These are phyloP conservation scores for Cutaneotrichosporon mucoides DNA, from an alignment of 1,284 basidiomycete species.

Conservation along the genomic window DNA sequence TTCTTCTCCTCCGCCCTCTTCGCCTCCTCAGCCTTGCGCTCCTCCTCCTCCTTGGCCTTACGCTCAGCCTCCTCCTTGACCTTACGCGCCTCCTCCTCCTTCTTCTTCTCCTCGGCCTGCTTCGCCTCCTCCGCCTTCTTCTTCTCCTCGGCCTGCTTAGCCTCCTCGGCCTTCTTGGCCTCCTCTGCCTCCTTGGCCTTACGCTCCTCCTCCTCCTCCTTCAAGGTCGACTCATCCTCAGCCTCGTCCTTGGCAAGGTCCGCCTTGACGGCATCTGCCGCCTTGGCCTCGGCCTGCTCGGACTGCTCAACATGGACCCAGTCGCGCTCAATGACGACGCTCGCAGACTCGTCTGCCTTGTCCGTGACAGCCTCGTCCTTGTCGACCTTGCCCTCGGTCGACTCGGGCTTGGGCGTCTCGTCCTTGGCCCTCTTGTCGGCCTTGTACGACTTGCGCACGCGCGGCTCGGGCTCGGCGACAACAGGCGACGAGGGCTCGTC, in stretches of 20 bases:
- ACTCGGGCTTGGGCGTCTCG: background rate
- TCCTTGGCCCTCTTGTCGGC: background rate
- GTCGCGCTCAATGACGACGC: background rate
- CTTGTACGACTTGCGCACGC: constrained; percentile 1
- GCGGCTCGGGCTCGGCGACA: background rate
- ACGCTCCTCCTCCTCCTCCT: too few species aligned
- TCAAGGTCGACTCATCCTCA: background rate
- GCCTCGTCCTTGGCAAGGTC: background rate
- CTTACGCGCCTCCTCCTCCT: constrained; percentile 1
- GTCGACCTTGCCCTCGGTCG: background rate
- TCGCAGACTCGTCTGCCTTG: constrained; percentile 2
- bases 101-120: background rate
- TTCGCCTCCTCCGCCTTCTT: background rate
- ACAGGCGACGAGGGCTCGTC: constrained; percentile 1
- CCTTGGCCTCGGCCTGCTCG: background rate
- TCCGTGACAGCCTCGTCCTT: background rate
- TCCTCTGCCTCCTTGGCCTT: background rate
- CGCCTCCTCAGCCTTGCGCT: background rate
- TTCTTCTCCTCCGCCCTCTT: background rate
- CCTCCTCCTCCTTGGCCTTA: background rate
- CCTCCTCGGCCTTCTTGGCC: background rate
- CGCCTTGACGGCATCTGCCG: background rate
- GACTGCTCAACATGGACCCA: background rate
- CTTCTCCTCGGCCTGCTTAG: background rate
- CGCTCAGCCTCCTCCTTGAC: background rate